These are phyloP conservation scores for Schwanniomyces yamadae DNA, from an alignment of 805 yeast genomes.

Conservation along the genomic window DNA sequence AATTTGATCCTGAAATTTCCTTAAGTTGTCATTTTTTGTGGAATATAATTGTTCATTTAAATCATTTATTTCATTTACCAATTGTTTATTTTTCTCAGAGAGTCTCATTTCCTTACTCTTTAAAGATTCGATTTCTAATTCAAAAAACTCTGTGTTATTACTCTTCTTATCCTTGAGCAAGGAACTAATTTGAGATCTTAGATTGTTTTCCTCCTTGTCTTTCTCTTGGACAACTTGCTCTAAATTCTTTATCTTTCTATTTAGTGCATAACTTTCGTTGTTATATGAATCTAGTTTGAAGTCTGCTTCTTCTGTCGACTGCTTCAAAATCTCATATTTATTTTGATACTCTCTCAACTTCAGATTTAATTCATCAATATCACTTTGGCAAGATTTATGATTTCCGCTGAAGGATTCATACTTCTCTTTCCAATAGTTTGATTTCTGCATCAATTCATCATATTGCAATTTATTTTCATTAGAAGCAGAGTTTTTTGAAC, in stretches of 20 bases:
- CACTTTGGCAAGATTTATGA: constrained; percentile 3
- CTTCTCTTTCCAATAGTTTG: constrained; percentile 11
- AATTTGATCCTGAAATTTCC: constrained; percentile 15
- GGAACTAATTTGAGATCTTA: constrained; percentile 22
- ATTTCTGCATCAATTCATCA: constrained; percentile 14
- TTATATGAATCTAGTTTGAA: constrained; percentile 13
- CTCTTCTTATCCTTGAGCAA: constrained; percentile 17
- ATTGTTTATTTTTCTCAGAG: constrained; percentile 15
- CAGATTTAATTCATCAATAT: constrained; percentile 11
- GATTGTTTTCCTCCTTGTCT: constrained; percentile 20
- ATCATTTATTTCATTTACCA: constrained; percentile 28
- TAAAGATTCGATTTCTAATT: constrained; percentile 23
- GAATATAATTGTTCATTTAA: constrained; percentile 23
- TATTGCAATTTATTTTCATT: constrained; percentile 11
- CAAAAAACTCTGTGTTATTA: constrained; percentile 14
- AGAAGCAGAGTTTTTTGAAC: constrained; percentile 1
- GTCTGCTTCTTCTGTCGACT: constrained; percentile 12
- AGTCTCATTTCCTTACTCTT: constrained; percentile 18
- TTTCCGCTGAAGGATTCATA: constrained; percentile 7
- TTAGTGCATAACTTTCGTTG: constrained; percentile 13
- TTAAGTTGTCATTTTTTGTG: constrained; percentile 11
- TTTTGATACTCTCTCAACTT: constrained; percentile 14
- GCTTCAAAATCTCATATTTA: constrained; percentile 8
- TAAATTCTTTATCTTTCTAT: constrained; percentile 15
- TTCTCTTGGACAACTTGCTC: constrained; percentile 20